These are phyloP conservation scores for Rhodocollybia butyracea DNA, from an alignment of 768 basidiomycete genomes.

Conservation along the genomic window DNA sequence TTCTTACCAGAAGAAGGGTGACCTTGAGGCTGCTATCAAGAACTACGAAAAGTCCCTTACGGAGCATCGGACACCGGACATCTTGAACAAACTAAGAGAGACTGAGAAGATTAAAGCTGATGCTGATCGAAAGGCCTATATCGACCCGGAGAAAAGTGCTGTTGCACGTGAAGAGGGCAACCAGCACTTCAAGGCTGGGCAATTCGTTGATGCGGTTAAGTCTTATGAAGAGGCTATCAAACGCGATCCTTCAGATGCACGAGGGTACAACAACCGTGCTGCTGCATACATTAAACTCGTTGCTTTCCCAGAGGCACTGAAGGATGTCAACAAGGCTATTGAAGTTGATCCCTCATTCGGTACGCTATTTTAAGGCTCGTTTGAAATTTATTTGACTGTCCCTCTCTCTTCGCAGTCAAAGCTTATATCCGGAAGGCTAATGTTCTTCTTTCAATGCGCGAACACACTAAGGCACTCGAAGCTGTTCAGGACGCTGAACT, in stretches of 20 bases:
- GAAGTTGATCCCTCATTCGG: conserved; percentile 84
- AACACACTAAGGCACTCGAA: conserved; percentile 83
- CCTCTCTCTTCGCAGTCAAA: conserved; percentile 56
- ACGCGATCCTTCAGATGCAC: conserved; percentile 84
- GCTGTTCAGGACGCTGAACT: conserved; percentile 75
- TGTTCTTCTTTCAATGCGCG: conserved; percentile 87
- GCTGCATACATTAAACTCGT: conserved; percentile 94
- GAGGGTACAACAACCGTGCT: conserved; percentile 98
- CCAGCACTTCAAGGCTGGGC: conserved; percentile 83
- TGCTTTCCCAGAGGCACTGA: conserved; percentile 92
- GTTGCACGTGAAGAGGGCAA: conserved; percentile 92
- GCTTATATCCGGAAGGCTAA: conserved; percentile 92
- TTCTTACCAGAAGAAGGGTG: conserved; percentile 78
- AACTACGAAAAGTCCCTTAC: conserved; percentile 91
- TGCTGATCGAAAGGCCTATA: conserved; percentile 75
- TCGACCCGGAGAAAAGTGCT: conserved; percentile 82
- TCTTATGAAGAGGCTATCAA: conserved; percentile 95
- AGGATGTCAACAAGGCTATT: conserved; percentile 93
- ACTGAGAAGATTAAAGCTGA: conserved; percentile 78
- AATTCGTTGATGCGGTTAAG: conserved; percentile 91
- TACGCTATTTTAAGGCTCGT: conserved; percentile 28
- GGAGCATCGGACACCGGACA: conserved; percentile 93
- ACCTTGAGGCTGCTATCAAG: conserved; percentile 77
- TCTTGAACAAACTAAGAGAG: conserved; percentile 86
- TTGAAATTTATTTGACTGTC: conserved; percentile 1